phyloP scores from a whole-genome alignment of 1,139 yeast genomes.

The Debaryomyces psychrophilus region DNA sequence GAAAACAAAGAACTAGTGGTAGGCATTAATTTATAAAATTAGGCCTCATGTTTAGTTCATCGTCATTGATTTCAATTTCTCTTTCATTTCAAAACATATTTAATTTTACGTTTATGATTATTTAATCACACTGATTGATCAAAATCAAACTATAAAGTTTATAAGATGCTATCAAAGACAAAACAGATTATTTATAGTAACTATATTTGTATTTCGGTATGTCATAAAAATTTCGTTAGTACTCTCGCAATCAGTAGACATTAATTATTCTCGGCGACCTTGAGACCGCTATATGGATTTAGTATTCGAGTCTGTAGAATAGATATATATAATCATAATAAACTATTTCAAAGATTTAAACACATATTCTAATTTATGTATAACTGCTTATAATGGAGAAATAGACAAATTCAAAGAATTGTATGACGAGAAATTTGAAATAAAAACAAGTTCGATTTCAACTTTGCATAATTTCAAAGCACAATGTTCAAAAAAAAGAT shows the following conservation, averaged over 20 bases:
- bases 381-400: too few species aligned
- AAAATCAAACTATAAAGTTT: background rate
- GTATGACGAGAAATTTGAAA: too few species aligned
- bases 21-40: slow-evolving; percentile 35
- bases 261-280: too few species aligned
- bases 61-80: background rate
- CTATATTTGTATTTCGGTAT: background rate
- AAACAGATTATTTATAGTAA: background rate
- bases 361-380: too few species aligned
- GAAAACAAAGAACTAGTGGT: slow-evolving; percentile 63
- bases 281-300: too few species aligned
- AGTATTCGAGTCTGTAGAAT: too few species aligned
- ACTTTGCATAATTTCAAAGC: too few species aligned
- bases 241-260: background rate
- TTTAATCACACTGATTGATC: background rate
- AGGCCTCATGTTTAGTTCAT: background rate
- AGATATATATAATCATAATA: too few species aligned
- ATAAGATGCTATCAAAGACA: background rate
- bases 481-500: background rate
- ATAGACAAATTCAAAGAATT: too few species aligned
- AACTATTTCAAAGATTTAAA: too few species aligned
- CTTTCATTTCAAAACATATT: slow-evolving; percentile 3
- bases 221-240: background rate
- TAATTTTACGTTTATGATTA: background rate
- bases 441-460: too few species aligned